Percentiles rank a stretch among this genome's conserved stretches.
These are phyloP conservation scores for Zoysia japonica DNA, from an alignment of 176 grass and related monocot species.

Conservation along the genomic window DNA sequence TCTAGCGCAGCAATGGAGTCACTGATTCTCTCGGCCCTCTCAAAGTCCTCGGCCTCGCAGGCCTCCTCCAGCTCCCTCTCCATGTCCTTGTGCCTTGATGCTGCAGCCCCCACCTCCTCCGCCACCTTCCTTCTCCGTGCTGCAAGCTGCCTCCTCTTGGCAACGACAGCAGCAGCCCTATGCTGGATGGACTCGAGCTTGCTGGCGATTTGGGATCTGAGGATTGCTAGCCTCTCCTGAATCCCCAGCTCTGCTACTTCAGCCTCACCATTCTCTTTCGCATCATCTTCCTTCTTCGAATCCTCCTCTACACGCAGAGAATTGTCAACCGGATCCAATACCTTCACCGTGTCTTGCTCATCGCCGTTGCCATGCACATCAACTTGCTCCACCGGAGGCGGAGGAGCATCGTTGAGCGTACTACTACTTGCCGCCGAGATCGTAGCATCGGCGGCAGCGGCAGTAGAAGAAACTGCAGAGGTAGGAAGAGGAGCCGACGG, in stretches of 20 bases:
- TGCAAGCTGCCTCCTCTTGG: constrained; percentile 70
- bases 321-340: constrained; percentile 26
- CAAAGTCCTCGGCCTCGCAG: constrained; percentile 86
- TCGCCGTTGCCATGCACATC: neutral
- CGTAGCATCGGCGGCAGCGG: neutral
- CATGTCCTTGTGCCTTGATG: constrained; percentile 65
- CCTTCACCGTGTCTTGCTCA: neutral
- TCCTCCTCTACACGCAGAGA: constrained; percentile 36
- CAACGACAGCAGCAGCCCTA: constrained; percentile 44
- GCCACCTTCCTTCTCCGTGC: constrained; percentile 57
- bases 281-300: constrained; percentile 1
- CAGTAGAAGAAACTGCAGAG: neutral
- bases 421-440: constrained; percentile 15
- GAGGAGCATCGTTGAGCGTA: constrained; percentile 27
- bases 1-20: constrained; percentile 59
- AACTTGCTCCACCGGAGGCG: constrained; percentile 6
- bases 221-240: constrained; percentile 54
- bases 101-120: constrained; percentile 44
- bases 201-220: constrained; percentile 65
- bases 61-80: constrained; percentile 90
- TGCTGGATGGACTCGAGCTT: constrained; percentile 63
- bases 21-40: constrained; percentile 82
- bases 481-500: constrained; percentile 26
- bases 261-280: neutral
- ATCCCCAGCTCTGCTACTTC: constrained; percentile 36